These are phyloP conservation scores for Monoraphidium neglectum DNA, from an alignment of 139 green algal genomes.

Conservation along the genomic window DNA sequence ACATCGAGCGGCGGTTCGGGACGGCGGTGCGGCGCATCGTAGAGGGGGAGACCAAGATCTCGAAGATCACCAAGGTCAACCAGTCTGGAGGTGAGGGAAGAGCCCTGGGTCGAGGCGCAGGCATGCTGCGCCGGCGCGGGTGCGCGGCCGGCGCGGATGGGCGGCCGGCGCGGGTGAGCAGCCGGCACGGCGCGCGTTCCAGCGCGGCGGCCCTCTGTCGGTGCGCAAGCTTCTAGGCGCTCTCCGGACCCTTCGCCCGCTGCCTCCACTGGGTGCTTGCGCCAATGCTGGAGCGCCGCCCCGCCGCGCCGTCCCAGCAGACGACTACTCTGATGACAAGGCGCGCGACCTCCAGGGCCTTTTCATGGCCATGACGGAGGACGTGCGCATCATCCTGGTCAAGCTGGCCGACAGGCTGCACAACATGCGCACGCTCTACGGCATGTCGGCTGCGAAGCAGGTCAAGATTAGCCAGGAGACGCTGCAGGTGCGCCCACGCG, in stretches of 20 bases:
- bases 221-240: no score
- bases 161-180: no score
- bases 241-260: no score
- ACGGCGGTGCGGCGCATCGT: slow-evolving; percentile 77
- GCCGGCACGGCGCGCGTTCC: no score
- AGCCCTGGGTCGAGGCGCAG: no score
- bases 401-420: slow-evolving; percentile 94
- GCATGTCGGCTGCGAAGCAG: slow-evolving; percentile 85
- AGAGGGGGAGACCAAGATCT: slow-evolving; percentile 91
- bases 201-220: no score
- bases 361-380: slow-evolving; percentile 91
- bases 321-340: not conserved
- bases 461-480: slow-evolving; percentile 78
- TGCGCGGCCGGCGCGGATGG: no score
- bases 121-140: no score
- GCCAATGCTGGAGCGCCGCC: no score
- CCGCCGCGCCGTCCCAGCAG: no score
- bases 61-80: slow-evolving; percentile 44
- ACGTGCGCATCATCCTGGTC: slow-evolving; percentile 91
- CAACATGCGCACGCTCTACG: slow-evolving; percentile 93
- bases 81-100: not conserved
- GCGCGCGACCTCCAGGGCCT: slow-evolving; percentile 86
- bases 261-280: no score
- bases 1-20: slow-evolving; percentile 77
- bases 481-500: slow-evolving; percentile 35